Evolutionary conservation across 116 monocot genomes (phyloP), one percentile per base, ranked within the genome.

Genomic region (Phalaenopsis hybrid): DNA sequence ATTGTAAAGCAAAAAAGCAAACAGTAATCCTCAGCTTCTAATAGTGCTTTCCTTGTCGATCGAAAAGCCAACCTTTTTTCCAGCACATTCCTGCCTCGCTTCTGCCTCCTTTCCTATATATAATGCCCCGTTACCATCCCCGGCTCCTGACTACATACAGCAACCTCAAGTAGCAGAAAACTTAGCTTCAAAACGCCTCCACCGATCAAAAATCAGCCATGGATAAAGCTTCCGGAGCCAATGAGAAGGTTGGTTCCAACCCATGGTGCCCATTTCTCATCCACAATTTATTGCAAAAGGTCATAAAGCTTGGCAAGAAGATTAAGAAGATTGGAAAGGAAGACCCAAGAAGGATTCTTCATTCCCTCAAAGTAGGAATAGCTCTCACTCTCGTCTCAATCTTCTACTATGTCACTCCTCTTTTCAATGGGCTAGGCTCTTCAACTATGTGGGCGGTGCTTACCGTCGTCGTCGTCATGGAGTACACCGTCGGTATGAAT

Each of bases 391-490:
- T 92, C 6, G 85, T 95, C 69, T 95, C 95, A 51, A 70, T 89
- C 88, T 86, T 91, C 80, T 92, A 95, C 84, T 91, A 91, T 33
- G 83, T 89, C 80, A 91, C 81, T 6, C 90, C 95, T 1, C 85
- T 95, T 37, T 95, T 81, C 79, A 59, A 84, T 0, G 84, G 91
- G 28, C 92, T 92, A 25, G 92, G 92, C 1, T 74, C 81, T 3
- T 89, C 90, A 5, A 44, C 89, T 67, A 90, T 90, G 85, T 92
- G 92, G 94, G 92, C 92, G 0, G 90, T 95, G 37, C 88, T 95
- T 21, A 91, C 94, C 16, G 88, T 91, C 23, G 92, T 91, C 3
- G 95, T 92, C 31, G 91, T 92, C 91, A 92, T 92, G 92, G 95
- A 95, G 78, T 95, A 86, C 49, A 92, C 88, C 10, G 91, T 89